These are phyloP conservation scores for Candolleomyces aberdarensis DNA, from an alignment of 768 basidiomycete species.

Conservation along the genomic window DNA sequence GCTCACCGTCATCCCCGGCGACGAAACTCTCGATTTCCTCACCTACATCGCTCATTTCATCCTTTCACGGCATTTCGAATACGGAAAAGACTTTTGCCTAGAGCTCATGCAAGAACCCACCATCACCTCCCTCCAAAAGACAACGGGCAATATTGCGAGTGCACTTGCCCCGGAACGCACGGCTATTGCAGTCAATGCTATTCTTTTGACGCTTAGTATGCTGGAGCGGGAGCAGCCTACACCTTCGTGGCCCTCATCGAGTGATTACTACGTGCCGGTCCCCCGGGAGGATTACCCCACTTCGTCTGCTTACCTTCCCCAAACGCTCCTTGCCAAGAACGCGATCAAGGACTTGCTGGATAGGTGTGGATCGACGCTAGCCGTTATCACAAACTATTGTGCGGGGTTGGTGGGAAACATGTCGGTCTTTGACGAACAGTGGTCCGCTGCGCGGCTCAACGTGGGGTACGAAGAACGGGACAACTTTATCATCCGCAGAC, in stretches of 20 bases:
- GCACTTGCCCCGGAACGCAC: slow-evolving; percentile 69
- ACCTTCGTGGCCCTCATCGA: slow-evolving; percentile 77
- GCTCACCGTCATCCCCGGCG: slow-evolving; percentile 55
- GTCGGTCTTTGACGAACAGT: slow-evolving; percentile 85
- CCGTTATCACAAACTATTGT: slow-evolving; percentile 54
- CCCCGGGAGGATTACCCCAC: slow-evolving; percentile 66
- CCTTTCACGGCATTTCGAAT: slow-evolving; percentile 80
- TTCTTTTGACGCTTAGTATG: slow-evolving; percentile 65
- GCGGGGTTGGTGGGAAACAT: slow-evolving; percentile 67
- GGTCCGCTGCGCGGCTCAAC: slow-evolving; percentile 59
- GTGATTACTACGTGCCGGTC: slow-evolving; percentile 59
- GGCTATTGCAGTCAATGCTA: slow-evolving; percentile 72
- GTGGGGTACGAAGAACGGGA: slow-evolving; percentile 67
- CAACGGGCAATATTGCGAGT: slow-evolving; percentile 33
- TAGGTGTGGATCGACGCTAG: slow-evolving; percentile 54
- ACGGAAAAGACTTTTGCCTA: slow-evolving; percentile 77
- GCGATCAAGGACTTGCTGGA: slow-evolving; percentile 74
- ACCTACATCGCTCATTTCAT: slow-evolving; percentile 80
- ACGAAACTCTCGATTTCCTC: slow-evolving; percentile 76
- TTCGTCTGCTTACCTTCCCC: slow-evolving; percentile 61
- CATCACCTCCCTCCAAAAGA: slow-evolving; percentile 39
- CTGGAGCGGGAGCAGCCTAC: slow-evolving; percentile 68
- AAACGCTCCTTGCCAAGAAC: slow-evolving; percentile 53
- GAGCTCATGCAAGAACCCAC: slow-evolving; percentile 74
- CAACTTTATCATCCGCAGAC: slow-evolving; percentile 64